Base-by-base conservation (phyloP, 306 rosid genomes). In the Cucurbita moschata region DNA sequence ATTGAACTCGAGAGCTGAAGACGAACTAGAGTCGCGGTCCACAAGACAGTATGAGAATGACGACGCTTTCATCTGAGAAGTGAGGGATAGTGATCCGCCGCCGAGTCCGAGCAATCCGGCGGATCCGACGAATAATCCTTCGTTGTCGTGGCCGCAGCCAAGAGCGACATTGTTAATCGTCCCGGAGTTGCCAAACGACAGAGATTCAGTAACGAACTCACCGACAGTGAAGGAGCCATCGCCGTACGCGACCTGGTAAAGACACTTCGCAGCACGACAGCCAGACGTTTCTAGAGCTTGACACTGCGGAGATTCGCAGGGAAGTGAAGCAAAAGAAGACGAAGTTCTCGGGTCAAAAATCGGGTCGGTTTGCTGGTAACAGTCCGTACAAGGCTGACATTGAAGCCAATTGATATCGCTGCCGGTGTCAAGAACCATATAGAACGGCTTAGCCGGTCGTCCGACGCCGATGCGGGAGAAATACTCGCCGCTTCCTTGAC, bases 91-190 rank as follows among this genome's bases (percentile, higher is more conserved):
- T 0, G 84, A 5, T 4, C 99, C 97, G 0, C 96, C 96, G 3
- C 99, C 99, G n/a, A 95, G 96, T 0, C 99, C 99, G 13, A 95
- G 76, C 1, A 91, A 58, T 0, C 99, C 99, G 7, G 99, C 97
- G 0, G 99, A 77, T 0, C 78, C 97, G 0, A 87, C 85, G 74
- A 95, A 95, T 5, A 91, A n/a, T 0, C 99, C 99, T 40, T 91
- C 96, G 71, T 95, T 91, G 10, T 86, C 89, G 59, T 89, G 97
- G 4, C 99, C 99, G 40, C 99, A 95, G 0, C 99, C 99, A 16
- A 95, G 0, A 0, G 96, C 88, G 12, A 95, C 74, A 14, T 60
- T 38, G 1, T 65, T 71, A 3, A 88, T 64, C 0, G 90, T 80
- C 0, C 96, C 96, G 43, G 96, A 65, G 13, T 39, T 73, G 0